A percentile compares a stretch with the other conserved stretches of the same genome.
phyloP scores from a whole-genome alignment of 2,329 filamentous ascomycete species.

The Huntiella decipiens region DNA sequence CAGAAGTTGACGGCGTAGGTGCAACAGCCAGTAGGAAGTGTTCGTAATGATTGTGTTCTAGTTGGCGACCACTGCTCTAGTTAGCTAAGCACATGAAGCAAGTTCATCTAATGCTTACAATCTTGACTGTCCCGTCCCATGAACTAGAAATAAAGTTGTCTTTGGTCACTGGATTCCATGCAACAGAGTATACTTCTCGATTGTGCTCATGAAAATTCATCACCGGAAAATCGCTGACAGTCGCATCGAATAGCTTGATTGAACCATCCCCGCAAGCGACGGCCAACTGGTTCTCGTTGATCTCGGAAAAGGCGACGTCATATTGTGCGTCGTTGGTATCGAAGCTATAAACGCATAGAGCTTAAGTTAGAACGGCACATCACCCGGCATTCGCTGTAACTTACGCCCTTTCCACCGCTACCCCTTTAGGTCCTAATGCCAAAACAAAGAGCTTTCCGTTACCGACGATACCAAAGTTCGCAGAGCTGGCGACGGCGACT shows the following conservation, averaged over 20 bases:
- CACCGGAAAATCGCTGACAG: constrained; percentile 65
- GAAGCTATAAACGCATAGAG: constrained; percentile 36
- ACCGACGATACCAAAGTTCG: constrained; percentile 92
- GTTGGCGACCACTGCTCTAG: constrained; percentile 59
- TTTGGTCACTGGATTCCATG: constrained; percentile 84
- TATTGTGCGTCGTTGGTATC: constrained; percentile 96
- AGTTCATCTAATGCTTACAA: constrained; percentile 28
- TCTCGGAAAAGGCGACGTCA: constrained; percentile 86
- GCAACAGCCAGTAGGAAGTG: constrained; percentile 78
- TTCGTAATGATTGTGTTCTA: constrained; percentile 53
- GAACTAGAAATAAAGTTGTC: constrained; percentile 79
- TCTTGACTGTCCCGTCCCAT: constrained; percentile 92
- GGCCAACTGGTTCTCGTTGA: constrained; percentile 86
- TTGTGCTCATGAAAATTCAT: constrained; percentile 88
- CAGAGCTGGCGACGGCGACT: constrained; percentile 72
- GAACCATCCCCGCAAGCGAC: constrained; percentile 84
- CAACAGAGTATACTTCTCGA: constrained; percentile 77
- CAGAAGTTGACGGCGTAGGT: constrained; percentile 88
- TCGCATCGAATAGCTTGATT: constrained; percentile 82
- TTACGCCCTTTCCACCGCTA: constrained; percentile 64
- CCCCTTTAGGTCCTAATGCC: constrained; percentile 59
- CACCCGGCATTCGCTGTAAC: constrained; percentile 12
- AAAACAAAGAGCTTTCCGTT: constrained; percentile 82
- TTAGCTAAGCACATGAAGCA: too few species aligned
- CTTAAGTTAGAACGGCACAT: background rate